Base-by-base conservation (phyloP, 345 rosid genomes). In the Moringa oleifera region DNA sequence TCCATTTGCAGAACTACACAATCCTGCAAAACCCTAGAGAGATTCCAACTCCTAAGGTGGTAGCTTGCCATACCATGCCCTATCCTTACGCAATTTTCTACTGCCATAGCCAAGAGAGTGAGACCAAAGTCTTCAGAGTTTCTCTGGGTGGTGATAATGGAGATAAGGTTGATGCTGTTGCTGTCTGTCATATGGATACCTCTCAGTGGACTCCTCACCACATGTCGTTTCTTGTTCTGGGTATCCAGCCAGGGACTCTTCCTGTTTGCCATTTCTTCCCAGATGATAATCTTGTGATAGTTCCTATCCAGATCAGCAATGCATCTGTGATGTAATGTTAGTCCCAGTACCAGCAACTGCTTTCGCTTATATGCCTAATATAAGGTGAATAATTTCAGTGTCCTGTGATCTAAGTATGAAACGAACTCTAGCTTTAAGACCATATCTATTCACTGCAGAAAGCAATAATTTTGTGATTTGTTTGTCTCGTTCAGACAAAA, bases 131-230 rank as follows among this genome's bases (percentile, higher is more conserved):
- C 18, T 86, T 74, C 59, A 68, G 77, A 69, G 47, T 86, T 51
- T 63, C 63, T 3, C 23, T 87, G n/a, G 73, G 70, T 16, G 73
- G 79, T 2, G 91, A 81, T 7, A 67, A 77, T 71, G 86, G 89
- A 8, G 88, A 75, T 7, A 64, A 28, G 13, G 80, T 87, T 3
- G 66, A 81, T 17, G 90, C 92, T 25, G 63, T 60, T 0, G 95
- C 76, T 1, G 79, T 83, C 12, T 92, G 96, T 46, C 98, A 89
- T 70, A 82, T 85, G 95, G 87, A 92, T 52, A 89, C 95, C 2
- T 82, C 96, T 19, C 73, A 61, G 53, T 89, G 96, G 98, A 66
- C 80, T 54, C 47, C 5, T 6, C 80, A 82, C 19, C 87, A 87
- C 59, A 75, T 60, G n/a, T 80, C 93, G 6, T 92, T 92, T 67